Evolutionary conservation across 2,329 filamentous ascomycete species (phyloP), one percentile per base, ranked within the genome.

Genomic region (Pseudofabraea citricarpa): DNA sequence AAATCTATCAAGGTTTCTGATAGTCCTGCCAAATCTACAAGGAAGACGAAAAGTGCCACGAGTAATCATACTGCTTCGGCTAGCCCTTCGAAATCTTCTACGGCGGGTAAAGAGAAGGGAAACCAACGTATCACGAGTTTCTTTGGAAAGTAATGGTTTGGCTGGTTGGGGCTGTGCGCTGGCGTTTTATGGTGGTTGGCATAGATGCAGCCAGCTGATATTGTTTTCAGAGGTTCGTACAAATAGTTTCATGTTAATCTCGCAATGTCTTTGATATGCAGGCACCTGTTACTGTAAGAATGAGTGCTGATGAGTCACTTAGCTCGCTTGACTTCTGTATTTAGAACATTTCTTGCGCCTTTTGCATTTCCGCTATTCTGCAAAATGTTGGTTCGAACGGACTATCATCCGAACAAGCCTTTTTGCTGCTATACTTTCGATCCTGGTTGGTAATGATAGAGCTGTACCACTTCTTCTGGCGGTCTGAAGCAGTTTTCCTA

Each of bases 121-220:
- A 57, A 53, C 44, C 56, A 58, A 48, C 61, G 73, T 57, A 79
- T 80, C 46, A 79, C 75, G 26, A 73, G 63, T 56, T 79, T 79
- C 58, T 79, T 80, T 46, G 41, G 43, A 3, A 58, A 58, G 23
- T 57, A 37, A 20, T 21, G 18, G 29, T 5, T 6, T 10, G 7
- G n/a, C 5, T 32, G n/a, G 4, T 32, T 15, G 29, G 29, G 18
- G 13, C 18, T n/a, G 3, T 6, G 29, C 6, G 18, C 8, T 32
- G 29, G 29, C 12, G 12, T 32, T 32, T 27, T 8, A 8, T 27
- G 24, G 24, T 13, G 24, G 24, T 27, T 32, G 29, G 29, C n/a
- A 15, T 32, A 13, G 29, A 3, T 32, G 13, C 18, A 5, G 13
- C 29, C 12, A 3, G 29, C 12, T 9, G 4, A 3, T 15, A 16